Evolutionary conservation across 805 yeast genomes (phyloP), one percentile per base, ranked within the genome.

Genomic region (Isabelozyma pseudorhagii): DNA sequence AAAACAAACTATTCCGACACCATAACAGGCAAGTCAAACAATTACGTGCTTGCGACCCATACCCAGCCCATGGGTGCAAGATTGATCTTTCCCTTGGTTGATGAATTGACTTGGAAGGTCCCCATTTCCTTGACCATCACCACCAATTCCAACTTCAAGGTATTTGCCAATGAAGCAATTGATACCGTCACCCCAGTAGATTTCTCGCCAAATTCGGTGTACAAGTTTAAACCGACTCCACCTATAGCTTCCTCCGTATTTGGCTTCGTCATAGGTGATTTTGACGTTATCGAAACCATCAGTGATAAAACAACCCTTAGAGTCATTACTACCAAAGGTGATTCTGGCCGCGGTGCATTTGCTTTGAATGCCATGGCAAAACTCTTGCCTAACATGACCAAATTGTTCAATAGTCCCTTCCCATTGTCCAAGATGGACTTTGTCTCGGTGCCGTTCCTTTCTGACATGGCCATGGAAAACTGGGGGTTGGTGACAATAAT

Each of bases 381-480:
- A 46, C 66, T 78, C 31, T 61, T 87, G 14, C 85, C 85, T 4
- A 52, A 70, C 5, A 52, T 85, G 40, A 81, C 75, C 45, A 44
- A 62, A 0, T 69, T 74, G 31, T 76, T 85, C 45, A 71, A 74
- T 1, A 57, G 57, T 10, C 54, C 59, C 1, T 86, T 75, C 58
- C 93, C 93, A 1, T 66, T 85, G 50, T 67, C 74, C 2, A 87
- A 88, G 55, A 65, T 88, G 25, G 94, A 87, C 60, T 67, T 88
- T 44, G 80, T 84, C 4, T 80, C 87, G 0, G 63, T 88, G 8
- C 94, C 94, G 8, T 85, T 83, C 56, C 69, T 88, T 49, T 75
- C 82, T 28, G 93, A 87, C 61, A 87, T 88, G 50, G 96, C 89
- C 2, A 87, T 86, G 83, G 96, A 88, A 62, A 87, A 87, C 62